Conservation (phyloP, 768 basidiomycete genomes). For the Leccinum rimulosum region DNA sequence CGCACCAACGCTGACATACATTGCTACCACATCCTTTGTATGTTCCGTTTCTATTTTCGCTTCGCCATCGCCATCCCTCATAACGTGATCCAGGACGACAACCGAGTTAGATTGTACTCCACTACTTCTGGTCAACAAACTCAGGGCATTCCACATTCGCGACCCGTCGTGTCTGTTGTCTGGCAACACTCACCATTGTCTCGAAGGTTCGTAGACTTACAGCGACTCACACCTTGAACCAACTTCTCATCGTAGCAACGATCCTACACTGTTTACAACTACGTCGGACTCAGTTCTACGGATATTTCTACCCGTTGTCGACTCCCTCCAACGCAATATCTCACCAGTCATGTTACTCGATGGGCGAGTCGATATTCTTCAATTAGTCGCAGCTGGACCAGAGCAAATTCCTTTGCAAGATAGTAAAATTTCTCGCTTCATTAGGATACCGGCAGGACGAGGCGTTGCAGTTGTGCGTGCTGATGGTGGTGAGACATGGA, state of each 20-base stretch:
- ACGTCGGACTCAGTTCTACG: constrained; percentile 81
- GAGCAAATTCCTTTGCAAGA: constrained; percentile 46
- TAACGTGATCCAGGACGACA: constrained; percentile 46
- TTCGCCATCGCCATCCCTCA: constrained; percentile 3
- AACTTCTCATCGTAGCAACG: constrained; percentile 47
- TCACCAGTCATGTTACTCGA: constrained; percentile 62
- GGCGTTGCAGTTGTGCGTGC: constrained; percentile 67
- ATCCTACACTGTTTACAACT: constrained; percentile 78
- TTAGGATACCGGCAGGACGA: constrained; percentile 76
- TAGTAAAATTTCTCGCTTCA: constrained; percentile 55
- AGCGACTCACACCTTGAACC: background rate
- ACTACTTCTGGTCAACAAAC: constrained; percentile 70
- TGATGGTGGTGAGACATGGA: constrained; percentile 66
- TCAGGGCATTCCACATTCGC: constrained; percentile 70
- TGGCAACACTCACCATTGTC: constrained; percentile 74
- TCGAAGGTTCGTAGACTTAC: constrained; percentile 48
- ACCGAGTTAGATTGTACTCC: constrained; percentile 60
- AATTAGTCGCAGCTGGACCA: constrained; percentile 39
- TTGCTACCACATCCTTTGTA: constrained; percentile 63
- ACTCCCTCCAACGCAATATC: constrained; percentile 70
- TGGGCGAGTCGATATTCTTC: constrained; percentile 52
- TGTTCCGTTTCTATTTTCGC: constrained; percentile 24
- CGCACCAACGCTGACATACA: constrained; percentile 75
- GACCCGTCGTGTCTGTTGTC: constrained; percentile 62
- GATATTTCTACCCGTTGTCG: constrained; percentile 84